A percentile compares a stretch with the other conserved stretches of the same genome.
Evolutionary conservation across 2,329 filamentous ascomycete genomes (phyloP).

Genomic region (Ceratocystis harringtonii): DNA sequence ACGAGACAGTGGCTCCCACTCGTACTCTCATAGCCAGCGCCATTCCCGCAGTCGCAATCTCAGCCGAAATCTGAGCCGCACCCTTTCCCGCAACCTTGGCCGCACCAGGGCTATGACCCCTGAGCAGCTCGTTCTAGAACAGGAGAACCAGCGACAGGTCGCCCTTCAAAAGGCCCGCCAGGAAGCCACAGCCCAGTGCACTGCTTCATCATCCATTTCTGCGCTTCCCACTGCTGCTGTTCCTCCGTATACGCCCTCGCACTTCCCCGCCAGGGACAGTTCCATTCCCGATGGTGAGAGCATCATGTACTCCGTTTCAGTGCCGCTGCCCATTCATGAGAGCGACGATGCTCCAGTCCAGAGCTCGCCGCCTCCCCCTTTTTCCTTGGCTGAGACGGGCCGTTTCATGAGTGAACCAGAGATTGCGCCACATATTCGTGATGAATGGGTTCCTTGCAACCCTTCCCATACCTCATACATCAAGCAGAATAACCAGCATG

Average conservation of each 20-base stretch:
- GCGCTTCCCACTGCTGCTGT: neutral
- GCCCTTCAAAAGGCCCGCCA: slow-evolving; percentile 11
- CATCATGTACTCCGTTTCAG: slow-evolving; percentile 2
- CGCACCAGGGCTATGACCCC: slow-evolving; percentile 1
- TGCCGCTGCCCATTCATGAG: slow-evolving; percentile 2
- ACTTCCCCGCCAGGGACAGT: neutral
- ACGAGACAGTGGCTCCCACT: neutral
- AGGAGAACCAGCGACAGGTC: slow-evolving; percentile 11
- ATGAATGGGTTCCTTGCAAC: neutral
- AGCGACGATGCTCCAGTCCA: neutral
- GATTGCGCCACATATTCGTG: neutral
- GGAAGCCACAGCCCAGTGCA: neutral
- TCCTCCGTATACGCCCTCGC: neutral
- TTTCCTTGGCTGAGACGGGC: neutral
- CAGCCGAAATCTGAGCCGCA: neutral
- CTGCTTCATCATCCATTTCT: neutral
- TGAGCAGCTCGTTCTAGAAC: neutral
- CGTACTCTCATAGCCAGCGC: slow-evolving; percentile 2
- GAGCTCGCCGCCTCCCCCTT: neutral
- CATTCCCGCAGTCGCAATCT: slow-evolving; percentile 1
- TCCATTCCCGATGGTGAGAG: slow-evolving; percentile 8
- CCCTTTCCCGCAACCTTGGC: slow-evolving; percentile 1
- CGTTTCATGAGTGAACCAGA: neutral
- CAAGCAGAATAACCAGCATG: neutral
- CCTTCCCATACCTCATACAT: neutral